Conservation (phyloP, 163 green algal genomes). For the Smithsoniella earleae region DNA sequence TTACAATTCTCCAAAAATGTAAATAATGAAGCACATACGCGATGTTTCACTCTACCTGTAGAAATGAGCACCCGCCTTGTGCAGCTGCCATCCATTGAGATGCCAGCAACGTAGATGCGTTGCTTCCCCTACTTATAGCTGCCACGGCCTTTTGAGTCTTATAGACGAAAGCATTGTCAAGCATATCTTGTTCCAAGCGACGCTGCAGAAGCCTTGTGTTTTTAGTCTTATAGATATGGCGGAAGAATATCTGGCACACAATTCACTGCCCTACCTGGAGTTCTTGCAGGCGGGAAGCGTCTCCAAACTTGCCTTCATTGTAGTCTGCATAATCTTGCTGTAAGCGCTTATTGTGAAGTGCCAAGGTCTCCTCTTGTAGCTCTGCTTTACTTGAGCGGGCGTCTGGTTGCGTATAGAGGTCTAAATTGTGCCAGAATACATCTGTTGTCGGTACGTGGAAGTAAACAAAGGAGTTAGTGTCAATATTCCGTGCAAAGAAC, state of each 20-base stretch:
- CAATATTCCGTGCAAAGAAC: too few species aligned
- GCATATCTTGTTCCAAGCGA: slow-evolving; percentile 21
- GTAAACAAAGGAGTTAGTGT: slow-evolving; percentile 10
- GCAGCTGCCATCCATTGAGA: slow-evolving; percentile 23
- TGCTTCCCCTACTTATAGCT: background rate
- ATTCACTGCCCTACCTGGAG: background rate
- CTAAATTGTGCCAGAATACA: slow-evolving; percentile 22
- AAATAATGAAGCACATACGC: too few species aligned
- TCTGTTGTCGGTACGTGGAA: background rate
- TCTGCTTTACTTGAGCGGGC: background rate
- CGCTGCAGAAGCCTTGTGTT: background rate
- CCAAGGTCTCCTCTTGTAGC: background rate
- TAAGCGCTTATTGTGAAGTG: slow-evolving; percentile 3
- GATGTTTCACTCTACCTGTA: too few species aligned
- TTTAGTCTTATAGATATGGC: background rate
- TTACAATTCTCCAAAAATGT: too few species aligned
- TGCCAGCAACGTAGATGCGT: slow-evolving; percentile 13
- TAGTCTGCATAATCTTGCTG: background rate
- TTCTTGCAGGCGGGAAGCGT: background rate
- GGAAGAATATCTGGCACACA: background rate
- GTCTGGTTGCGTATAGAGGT: background rate
- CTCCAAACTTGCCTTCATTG: background rate
- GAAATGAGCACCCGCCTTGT: background rate
- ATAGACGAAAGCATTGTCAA: slow-evolving; percentile 23
- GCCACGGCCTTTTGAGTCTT: slow-evolving; percentile 2